phyloP scores from a whole-genome alignment of 179 eudicot species.

The Dionaea muscipula region DNA sequence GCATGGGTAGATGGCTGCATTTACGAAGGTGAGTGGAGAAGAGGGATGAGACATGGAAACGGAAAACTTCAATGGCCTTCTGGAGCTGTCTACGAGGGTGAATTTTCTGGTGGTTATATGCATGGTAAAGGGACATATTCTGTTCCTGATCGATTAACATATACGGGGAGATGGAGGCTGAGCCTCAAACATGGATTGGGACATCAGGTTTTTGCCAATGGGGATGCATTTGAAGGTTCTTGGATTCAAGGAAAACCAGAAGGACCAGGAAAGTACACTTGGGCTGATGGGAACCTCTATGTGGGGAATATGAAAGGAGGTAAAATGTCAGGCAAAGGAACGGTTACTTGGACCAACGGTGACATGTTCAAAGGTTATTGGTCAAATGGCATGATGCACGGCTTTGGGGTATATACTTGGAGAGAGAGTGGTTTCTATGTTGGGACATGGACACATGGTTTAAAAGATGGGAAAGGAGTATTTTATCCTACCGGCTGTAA shows the following conservation, averaged over 20 bases:
- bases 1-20: constrained; percentile 70
- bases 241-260: constrained; percentile 89
- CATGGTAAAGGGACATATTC: constrained; percentile 66
- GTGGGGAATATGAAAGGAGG: constrained; percentile 90
- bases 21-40: constrained; percentile 84
- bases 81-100: constrained; percentile 77
- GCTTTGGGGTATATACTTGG: constrained; percentile 88
- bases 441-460: constrained; percentile 91
- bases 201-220: constrained; percentile 56
- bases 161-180: constrained; percentile 76
- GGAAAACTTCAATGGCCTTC: constrained; percentile 70
- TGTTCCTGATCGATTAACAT: constrained; percentile 39
- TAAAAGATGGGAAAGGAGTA: constrained; percentile 90
- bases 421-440: constrained; percentile 77
- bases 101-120: constrained; percentile 85
- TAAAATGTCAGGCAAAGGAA: constrained; percentile 81
- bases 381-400: constrained; percentile 81
- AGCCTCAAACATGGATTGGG: constrained; percentile 89
- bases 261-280: constrained; percentile 83
- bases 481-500: constrained; percentile 65
- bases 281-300: constrained; percentile 75
- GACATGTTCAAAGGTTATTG: constrained; percentile 84
- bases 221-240: constrained; percentile 79
- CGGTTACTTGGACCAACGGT: constrained; percentile 74
- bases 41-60: constrained; percentile 76